Percentiles rank a stretch among this genome's conserved stretches.
Conservation (phyloP, 352 stramenopile genomes). For the Pythium dissotocum region DNA sequence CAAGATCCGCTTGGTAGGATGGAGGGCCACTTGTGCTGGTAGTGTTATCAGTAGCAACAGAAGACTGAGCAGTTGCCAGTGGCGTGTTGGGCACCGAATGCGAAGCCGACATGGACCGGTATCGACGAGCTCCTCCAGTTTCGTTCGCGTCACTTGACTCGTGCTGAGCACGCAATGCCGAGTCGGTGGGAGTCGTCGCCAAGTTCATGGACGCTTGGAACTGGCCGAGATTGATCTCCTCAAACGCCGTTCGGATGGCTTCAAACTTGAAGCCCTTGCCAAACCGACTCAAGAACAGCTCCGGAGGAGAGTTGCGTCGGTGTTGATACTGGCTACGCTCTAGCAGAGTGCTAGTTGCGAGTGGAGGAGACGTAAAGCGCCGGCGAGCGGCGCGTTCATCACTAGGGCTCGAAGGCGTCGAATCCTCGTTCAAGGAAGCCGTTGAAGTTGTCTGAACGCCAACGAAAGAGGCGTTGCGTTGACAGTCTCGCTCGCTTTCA, state of each 20-base stretch:
- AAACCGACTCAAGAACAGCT: slow-evolving; percentile 62
- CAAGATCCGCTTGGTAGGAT: slow-evolving; percentile 56
- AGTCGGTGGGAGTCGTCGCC: slow-evolving; percentile 14
- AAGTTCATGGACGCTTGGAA: slow-evolving; percentile 16
- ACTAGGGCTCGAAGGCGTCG: background rate
- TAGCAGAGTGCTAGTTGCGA: slow-evolving; percentile 43
- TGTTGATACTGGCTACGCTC: slow-evolving; percentile 35
- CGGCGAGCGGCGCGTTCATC: slow-evolving; percentile 1
- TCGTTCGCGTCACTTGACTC: background rate
- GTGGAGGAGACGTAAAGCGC: slow-evolving; percentile 53
- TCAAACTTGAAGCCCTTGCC: slow-evolving; percentile 51
- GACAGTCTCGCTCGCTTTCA: slow-evolving; percentile 17
- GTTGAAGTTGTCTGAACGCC: background rate
- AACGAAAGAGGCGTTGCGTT: slow-evolving; percentile 14
- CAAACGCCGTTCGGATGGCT: slow-evolving; percentile 35
- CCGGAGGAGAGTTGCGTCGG: slow-evolving; percentile 66
- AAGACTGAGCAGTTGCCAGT: background rate
- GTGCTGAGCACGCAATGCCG: slow-evolving; percentile 2
- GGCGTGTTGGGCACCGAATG: slow-evolving; percentile 28
- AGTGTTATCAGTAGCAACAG: background rate
- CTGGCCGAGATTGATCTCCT: slow-evolving; percentile 29
- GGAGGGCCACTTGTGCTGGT: slow-evolving; percentile 29
- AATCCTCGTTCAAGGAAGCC: background rate
- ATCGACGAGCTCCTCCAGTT: background rate
- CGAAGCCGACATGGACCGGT: slow-evolving; percentile 9